Evolutionary conservation across 805 yeast genomes (phyloP).

Genomic region (Saturnispora galanensis): DNA sequence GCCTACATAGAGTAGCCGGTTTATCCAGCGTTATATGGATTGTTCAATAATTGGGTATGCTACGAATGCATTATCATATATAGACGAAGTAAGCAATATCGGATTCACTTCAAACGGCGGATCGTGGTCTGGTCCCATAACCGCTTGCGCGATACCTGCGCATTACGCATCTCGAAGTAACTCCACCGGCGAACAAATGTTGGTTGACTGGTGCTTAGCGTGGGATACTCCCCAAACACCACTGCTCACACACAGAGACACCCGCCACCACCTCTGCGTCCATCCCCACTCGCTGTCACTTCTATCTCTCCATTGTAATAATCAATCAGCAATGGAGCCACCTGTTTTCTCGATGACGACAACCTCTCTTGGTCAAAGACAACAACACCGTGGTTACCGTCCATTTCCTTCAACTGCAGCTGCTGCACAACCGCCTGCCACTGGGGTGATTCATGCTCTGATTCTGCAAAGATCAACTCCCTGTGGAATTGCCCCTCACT

Average conservation of each 20-base stretch:
- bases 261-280: not conserved
- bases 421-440: constrained; percentile 7
- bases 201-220: too few relatives aligned
- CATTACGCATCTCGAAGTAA: too few relatives aligned
- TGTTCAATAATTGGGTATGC: too few relatives aligned
- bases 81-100: too few relatives aligned
- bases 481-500: constrained; percentile 26
- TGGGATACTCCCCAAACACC: too few relatives aligned
- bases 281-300: not conserved
- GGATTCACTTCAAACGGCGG: too few relatives aligned
- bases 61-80: too few relatives aligned
- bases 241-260: too few relatives aligned
- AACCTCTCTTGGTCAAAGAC: constrained; percentile 39
- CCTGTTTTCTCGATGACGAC: constrained; percentile 73
- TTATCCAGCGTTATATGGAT: not conserved
- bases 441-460: not conserved
- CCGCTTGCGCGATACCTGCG: too few relatives aligned
- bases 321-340: constrained; percentile 50
- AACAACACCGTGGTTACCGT: not conserved
- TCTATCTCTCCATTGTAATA: not conserved
- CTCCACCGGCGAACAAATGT: too few relatives aligned
- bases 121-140: too few relatives aligned
- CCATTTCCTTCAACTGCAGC: constrained; percentile 18
- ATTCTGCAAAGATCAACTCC: constrained; percentile 25
- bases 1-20: constrained; percentile 13